A percentile compares a stretch with the other conserved stretches of the same genome.
Evolutionary conservation across 202 grass and related monocot genomes (phyloP).

Genomic region (Schoenoplectus tabernaemontani): DNA sequence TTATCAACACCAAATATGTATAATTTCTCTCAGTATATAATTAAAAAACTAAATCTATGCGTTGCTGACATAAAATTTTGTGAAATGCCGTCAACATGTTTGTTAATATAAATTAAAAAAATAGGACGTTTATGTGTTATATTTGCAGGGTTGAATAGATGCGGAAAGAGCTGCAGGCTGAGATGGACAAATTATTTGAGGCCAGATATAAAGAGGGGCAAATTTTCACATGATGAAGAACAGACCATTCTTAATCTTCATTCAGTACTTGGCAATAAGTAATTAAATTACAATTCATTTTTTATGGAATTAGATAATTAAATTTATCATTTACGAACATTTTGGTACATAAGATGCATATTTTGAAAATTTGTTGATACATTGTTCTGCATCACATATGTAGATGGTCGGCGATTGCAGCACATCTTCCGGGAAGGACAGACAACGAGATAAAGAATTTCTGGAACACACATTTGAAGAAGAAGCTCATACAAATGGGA

Average conservation of each 20-base stretch:
- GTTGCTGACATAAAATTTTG: not conserved
- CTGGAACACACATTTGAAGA: conserved; percentile 91
- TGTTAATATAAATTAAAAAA: not conserved
- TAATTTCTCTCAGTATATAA: too few relatives aligned
- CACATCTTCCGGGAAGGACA: conserved; percentile 58
- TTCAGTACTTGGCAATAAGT: conserved; percentile 78
- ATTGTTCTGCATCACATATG: conserved; percentile 15
- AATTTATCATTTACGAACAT: not conserved
- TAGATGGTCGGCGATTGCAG: conserved; percentile 83
- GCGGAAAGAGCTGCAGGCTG: conserved; percentile 88
- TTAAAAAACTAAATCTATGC: not conserved
- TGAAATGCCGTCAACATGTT: not conserved
- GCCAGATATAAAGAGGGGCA: conserved; percentile 89
- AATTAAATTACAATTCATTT: conserved; percentile 11
- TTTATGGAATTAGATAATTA: not conserved
- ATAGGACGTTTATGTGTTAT: not conserved
- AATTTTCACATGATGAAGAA: conserved; percentile 79
- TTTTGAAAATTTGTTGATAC: not conserved
- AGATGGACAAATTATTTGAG: conserved; percentile 91
- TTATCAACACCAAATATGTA: too few relatives aligned
- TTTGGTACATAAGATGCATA: not conserved
- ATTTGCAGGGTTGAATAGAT: conserved; percentile 60
- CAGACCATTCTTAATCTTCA: conserved; percentile 85
- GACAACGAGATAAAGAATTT: conserved; percentile 89
- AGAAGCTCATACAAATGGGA: conserved; percentile 82